Evolutionary conservation across 139 green algal species (phyloP), one percentile per base, ranked within the genome.

Genomic region (Astrephomene gubernaculifera): DNA sequence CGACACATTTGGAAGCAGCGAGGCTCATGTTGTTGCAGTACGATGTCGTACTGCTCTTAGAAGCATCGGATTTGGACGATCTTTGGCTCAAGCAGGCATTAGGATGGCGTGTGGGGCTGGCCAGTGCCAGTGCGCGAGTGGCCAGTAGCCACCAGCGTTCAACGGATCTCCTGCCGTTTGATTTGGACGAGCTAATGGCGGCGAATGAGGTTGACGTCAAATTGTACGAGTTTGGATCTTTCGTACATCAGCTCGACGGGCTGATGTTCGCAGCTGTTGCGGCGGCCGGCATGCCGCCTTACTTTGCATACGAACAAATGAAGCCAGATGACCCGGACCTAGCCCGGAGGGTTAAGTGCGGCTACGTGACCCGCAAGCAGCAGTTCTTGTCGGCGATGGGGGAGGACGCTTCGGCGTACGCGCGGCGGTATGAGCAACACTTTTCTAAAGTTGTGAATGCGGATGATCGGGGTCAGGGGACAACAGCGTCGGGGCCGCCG

Each of bases 21-120:
- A 54, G 53, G 45, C 65, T 86, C 44, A 35, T 86, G 21, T 45
- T 86, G 64, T 49, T 86, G 79, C 65, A 71, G 65, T 86, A 79
- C 65, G 79, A 86, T 31, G 79, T 86, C 0, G 45, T 86, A 29
- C 44, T 86, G 65, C n/a, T 86, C 7, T 36, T 86, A 19, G 79
- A 86, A 29, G 29, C 65, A 10, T 3, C 2, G 19, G 79, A 86
- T 41, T 43, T 69, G 31, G 65, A 86, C 45, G 79, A 68, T 24
- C 79, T 86, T 25, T 78, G 36, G 39, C 31, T 86, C 2, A 72
- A 63, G 44, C 36, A 67, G 35, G 79, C 65, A 29, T 49, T 86
- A 22, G 79, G 79, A 45, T 86, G 79, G 79, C 44, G 79, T 8
- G 65, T 69, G 22, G 65, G 65, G 33, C 79, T 86, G 79, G 36